Evolutionary conservation across 2,329 filamentous ascomycete species (phyloP).

Genomic region (Cryphonectria japonica): DNA sequence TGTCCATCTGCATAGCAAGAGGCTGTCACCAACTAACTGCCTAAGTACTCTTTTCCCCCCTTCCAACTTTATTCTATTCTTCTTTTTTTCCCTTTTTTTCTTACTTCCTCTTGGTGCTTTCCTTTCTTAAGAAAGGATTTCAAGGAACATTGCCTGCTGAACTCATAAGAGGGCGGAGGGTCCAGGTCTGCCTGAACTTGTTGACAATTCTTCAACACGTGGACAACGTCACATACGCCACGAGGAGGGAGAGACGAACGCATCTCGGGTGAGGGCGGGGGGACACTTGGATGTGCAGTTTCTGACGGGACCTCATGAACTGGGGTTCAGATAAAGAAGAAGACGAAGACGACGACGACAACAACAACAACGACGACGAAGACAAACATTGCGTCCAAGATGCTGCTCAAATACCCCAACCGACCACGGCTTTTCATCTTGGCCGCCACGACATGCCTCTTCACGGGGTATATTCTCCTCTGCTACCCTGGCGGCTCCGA

Average conservation of each 20-base stretch:
- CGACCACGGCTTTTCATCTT: slow-evolving; percentile 4
- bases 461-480: background rate
- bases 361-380: background rate
- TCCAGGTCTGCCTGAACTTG: background rate
- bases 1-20: background rate
- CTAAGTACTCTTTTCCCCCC: background rate
- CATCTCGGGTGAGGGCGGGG: background rate
- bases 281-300: background rate
- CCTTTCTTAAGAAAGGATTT: too few species aligned
- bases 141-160: background rate
- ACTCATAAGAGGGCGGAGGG: background rate
- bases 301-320: background rate
- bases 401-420: background rate
- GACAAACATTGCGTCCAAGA: background rate
- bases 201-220: background rate
- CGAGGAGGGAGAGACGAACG: background rate
- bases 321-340: background rate
- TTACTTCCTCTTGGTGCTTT: too few species aligned
- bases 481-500: background rate
- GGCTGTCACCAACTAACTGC: background rate
- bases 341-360: background rate
- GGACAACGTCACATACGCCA: background rate
- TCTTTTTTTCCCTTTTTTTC: background rate
- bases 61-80: background rate
- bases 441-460: background rate